These are phyloP conservation scores for Cordia subcordata DNA, from an alignment of 257 asterid genomes.

Conservation along the genomic window DNA sequence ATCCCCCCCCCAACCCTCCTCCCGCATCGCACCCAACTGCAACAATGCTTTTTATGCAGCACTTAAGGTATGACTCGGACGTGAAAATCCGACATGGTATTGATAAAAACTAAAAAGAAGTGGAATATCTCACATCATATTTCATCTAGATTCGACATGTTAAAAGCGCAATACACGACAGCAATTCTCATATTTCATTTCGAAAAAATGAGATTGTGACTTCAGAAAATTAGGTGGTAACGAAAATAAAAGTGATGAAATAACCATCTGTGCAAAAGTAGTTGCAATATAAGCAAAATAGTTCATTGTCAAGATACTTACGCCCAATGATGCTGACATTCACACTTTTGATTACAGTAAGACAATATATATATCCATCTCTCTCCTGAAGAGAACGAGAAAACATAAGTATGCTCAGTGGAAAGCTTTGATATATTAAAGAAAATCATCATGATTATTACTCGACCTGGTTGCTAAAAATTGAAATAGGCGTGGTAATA, in stretches of 20 bases:
- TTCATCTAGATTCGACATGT: too few relatives aligned
- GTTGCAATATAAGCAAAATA: not conserved
- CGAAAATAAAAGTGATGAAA: not conserved
- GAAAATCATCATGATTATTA: conserved; percentile 1
- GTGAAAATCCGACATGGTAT: too few relatives aligned
- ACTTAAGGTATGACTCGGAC: too few relatives aligned
- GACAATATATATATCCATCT: conserved; percentile 50
- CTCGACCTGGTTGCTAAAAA: conserved; percentile 43
- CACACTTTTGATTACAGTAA: conserved; percentile 69
- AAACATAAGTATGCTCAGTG: not conserved
- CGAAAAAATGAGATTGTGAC: too few relatives aligned
- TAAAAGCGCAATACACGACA: too few relatives aligned
- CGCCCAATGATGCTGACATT: conserved; percentile 91
- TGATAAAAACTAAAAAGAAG: too few relatives aligned
- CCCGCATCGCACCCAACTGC: too few relatives aligned
- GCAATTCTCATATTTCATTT: too few relatives aligned
- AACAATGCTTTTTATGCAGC: too few relatives aligned
- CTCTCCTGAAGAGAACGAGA: conserved; percentile 31
- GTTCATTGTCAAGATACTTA: conserved; percentile 38
- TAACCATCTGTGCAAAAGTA: not conserved
- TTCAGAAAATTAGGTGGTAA: not conserved
- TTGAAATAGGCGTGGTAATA: conserved; percentile 40
- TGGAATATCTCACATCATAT: too few relatives aligned
- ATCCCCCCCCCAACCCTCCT: too few relatives aligned
- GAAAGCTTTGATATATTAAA: conserved; percentile 1